Base-by-base conservation (phyloP, 129 eudicot genomes). In the Flaveria sonorensis region DNA sequence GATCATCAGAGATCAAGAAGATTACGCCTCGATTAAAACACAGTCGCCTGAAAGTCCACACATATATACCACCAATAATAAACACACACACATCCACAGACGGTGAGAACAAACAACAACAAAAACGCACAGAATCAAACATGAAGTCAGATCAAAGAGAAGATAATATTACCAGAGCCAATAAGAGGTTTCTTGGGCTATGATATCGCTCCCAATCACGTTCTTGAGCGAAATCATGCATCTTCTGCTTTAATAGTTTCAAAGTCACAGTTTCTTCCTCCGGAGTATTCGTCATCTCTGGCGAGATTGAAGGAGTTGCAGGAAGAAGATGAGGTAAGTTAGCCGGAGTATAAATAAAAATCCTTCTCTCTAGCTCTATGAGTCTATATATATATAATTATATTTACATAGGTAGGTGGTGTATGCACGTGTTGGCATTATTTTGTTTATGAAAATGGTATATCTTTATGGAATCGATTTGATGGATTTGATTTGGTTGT, bases 111-210 rank as follows among this genome's bases (percentile, higher is more conserved):
- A 32, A 4, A 32, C 6, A 32, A 32, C 7, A 32, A 4, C 6
- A 32, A 18, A 52, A n/a, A 52, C 48, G 1, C 13, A 9, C 3
- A 32, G 39, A 32, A 32, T 32, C 7, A 32, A 32, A 32, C 39
- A 32, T 5, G 39, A 4, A 32, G 3, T 32, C 7, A 32, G 3
- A 32, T 32, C 7, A 32, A 32, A 32, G 28, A 19, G 56, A 26
- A 72, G 24, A 56, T 32, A 32, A 32, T 32, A 8, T 11, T 88
- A 86, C 87, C 92, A 84, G 79, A 78, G 96, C 92, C 43, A 88
- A 81, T 3, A 90, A 90, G 3, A 90, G 90, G 73, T 90, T 90
- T 80, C 92, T 88, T 21, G 96, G 96, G 83, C 82, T 90, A 64
- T 90, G 96, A 73, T 48, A 82, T 28, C 51, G 79, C 10, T 84